phyloP scores from a whole-genome alignment of 2,329 filamentous ascomycete genomes.

The Penicillium sp. region DNA sequence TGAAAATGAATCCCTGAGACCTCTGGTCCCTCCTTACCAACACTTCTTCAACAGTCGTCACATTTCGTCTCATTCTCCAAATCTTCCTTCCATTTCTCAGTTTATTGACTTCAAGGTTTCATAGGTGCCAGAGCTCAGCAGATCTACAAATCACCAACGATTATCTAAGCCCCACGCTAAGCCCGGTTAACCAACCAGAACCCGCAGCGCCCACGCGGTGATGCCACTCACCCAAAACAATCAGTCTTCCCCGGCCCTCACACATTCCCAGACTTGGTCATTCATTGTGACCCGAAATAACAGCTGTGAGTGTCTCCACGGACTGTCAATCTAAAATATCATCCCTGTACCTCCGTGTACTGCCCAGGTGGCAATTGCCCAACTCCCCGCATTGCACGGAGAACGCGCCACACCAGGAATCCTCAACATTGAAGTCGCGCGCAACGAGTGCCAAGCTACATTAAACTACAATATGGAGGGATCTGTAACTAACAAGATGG shows the following conservation, averaged over 20 bases:
- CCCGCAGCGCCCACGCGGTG: slow-evolving; percentile 15
- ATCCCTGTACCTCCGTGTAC: no score
- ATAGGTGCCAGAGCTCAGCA: neutral
- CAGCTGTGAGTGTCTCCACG: neutral
- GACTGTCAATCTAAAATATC: neutral
- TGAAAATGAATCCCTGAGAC: no score
- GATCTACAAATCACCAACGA: neutral
- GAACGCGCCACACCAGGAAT: neutral
- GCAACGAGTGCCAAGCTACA: neutral
- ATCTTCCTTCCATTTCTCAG: no score
- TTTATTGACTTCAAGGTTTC: neutral
- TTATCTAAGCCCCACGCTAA: slow-evolving; percentile 14
- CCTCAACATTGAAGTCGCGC: neutral
- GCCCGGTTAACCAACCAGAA: slow-evolving; percentile 10
- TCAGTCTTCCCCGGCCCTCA: neutral
- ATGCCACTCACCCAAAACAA: slow-evolving; percentile 23
- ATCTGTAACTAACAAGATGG: neutral
- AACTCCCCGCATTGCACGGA: neutral
- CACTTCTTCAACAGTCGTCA: no score
- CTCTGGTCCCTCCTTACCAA: no score
- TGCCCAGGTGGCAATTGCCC: neutral
- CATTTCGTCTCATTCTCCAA: neutral
- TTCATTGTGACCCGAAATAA: neutral
- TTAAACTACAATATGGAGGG: neutral
- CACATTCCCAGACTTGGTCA: neutral